Conservation (phyloP, 108 stramenopile species). For the Cyclotella baltica region DNA sequence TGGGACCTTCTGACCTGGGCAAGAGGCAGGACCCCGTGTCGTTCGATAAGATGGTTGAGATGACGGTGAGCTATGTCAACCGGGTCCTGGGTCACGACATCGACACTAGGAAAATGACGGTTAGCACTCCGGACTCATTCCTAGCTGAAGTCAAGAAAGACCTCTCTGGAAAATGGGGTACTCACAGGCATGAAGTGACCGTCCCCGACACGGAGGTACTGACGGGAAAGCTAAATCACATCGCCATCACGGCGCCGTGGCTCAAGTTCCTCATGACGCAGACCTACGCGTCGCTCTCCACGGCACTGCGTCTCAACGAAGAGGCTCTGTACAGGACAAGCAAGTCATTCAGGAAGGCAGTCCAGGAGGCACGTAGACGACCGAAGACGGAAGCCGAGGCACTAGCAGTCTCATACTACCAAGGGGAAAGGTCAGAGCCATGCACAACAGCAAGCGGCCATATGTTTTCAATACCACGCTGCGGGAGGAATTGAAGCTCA, state of each 20-base stretch:
- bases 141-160: not conserved
- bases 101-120: constrained; percentile 1
- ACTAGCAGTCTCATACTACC: not conserved
- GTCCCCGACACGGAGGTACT: too few species aligned
- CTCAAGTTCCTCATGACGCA: too few species aligned
- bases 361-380: not conserved
- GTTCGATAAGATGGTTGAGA: not conserved
- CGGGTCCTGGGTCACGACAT: constrained; percentile 1
- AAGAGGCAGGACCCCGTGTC: not conserved
- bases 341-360: not conserved
- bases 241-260: too few species aligned
- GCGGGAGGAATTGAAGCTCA: constrained; percentile 9
- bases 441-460: not conserved
- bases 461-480: constrained; percentile 4
- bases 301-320: too few species aligned
- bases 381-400: not conserved
- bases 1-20: constrained; percentile 3
- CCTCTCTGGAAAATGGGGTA: not conserved
- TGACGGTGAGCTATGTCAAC: not conserved
- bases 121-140: not conserved
- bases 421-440: not conserved
- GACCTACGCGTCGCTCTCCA: too few species aligned
- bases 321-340: too few species aligned
- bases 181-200: not conserved
- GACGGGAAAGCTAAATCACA: too few species aligned